phyloP scores from a whole-genome alignment of 495 filamentous ascomycete species.

The Symbiotaphrina buchneri region DNA sequence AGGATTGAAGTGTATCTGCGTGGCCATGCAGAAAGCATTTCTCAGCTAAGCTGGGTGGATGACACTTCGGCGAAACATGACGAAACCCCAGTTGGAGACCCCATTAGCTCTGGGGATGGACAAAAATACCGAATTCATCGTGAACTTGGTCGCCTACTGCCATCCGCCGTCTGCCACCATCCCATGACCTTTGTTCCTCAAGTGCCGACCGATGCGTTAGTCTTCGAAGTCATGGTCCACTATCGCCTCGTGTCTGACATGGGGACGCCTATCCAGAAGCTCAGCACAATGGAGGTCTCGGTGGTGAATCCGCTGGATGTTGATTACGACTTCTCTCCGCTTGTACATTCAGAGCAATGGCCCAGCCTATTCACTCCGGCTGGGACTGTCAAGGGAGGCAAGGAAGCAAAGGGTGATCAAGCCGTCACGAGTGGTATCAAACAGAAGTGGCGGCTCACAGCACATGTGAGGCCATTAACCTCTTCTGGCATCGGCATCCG shows the following conservation, averaged over 20 bases:
- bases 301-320: constrained; percentile 73
- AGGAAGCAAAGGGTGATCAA: constrained; percentile 3
- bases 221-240: constrained; percentile 43
- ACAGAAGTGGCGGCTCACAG: constrained; percentile 60
- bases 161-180: no score
- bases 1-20: constrained; percentile 43
- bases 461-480: constrained; percentile 53
- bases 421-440: constrained; percentile 28
- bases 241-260: constrained; percentile 67
- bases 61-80: constrained; percentile 14
- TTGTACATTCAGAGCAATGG: constrained; percentile 57
- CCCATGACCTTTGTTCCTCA: no score
- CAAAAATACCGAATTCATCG: no score
- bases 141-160: no score
- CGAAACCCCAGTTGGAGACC: constrained; percentile 13
- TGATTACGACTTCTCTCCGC: constrained; percentile 62
- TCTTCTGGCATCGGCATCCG: constrained; percentile 45
- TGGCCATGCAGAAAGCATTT: constrained; percentile 29
- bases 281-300: constrained; percentile 35
- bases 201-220: no score
- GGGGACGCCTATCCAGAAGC: constrained; percentile 65
- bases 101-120: no score
- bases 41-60: constrained; percentile 24
- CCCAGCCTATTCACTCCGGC: constrained; percentile 54
- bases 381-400: constrained; percentile 12